phyloP scores from a whole-genome alignment of 1,284 basidiomycete species.

The Fomitopsis schrenkii region DNA sequence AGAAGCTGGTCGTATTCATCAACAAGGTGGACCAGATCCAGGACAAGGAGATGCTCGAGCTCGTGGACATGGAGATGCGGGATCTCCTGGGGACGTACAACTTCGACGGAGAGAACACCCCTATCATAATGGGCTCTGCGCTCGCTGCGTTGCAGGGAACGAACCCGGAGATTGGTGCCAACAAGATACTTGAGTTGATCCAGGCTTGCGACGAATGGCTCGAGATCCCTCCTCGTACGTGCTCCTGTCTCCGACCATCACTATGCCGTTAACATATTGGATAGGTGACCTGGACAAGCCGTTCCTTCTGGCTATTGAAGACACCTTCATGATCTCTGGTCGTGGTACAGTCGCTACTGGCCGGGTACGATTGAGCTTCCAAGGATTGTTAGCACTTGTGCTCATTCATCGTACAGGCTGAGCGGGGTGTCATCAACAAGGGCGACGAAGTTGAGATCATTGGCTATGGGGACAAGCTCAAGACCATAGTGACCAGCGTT shows the following conservation, averaged over 20 bases:
- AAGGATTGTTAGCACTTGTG: neutral
- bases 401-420: slow-evolving; percentile 52
- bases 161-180: slow-evolving; percentile 74
- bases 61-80: slow-evolving; percentile 99
- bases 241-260: neutral
- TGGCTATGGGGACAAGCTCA: slow-evolving; percentile 81
- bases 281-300: slow-evolving; percentile 95
- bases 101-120: slow-evolving; percentile 96
- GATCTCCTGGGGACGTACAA: slow-evolving; percentile 92
- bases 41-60: slow-evolving; percentile 98
- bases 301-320: slow-evolving; percentile 96
- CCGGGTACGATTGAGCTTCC: slow-evolving; percentile 46
- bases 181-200: slow-evolving; percentile 85
- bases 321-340: slow-evolving; percentile 97
- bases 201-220: slow-evolving; percentile 93
- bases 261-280: slow-evolving; percentile 1
- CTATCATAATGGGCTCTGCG: slow-evolving; percentile 96
- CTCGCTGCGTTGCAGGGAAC: slow-evolving; percentile 91
- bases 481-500: slow-evolving; percentile 96
- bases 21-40: slow-evolving; percentile 99
- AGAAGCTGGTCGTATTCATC: slow-evolving; percentile 98
- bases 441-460: slow-evolving; percentile 94
- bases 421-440: slow-evolving; percentile 92
- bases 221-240: slow-evolving; percentile 86
- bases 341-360: slow-evolving; percentile 98